phyloP scores from a whole-genome alignment of 805 yeast species.

The Kuraishia cidri region DNA sequence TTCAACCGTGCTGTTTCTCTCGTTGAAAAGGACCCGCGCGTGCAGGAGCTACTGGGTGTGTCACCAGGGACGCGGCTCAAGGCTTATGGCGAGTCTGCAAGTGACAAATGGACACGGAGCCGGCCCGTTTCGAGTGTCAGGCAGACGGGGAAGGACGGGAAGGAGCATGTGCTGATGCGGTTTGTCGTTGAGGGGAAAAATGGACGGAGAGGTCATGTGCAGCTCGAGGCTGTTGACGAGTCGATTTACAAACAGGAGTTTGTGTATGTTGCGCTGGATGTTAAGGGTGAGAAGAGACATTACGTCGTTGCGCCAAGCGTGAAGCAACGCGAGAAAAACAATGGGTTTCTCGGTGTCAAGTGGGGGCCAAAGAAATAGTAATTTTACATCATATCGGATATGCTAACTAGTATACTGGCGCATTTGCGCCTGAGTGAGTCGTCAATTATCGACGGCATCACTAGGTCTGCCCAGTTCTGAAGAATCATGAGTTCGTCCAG shows the following conservation, averaged over 20 bases:
- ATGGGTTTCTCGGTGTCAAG: constrained; percentile 70
- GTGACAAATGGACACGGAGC: constrained; percentile 79
- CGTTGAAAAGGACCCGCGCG: constrained; percentile 58
- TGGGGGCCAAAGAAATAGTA: constrained; percentile 74
- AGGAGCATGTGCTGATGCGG: constrained; percentile 75
- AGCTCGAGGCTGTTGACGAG: constrained; percentile 71
- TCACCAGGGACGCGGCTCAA: constrained; percentile 51
- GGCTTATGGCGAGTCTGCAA: constrained; percentile 61
- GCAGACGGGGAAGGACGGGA: constrained; percentile 59
- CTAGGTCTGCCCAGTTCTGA: too few relatives aligned
- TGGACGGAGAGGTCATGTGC: constrained; percentile 56
- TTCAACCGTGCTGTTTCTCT: constrained; percentile 80
- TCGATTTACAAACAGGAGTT: constrained; percentile 60
- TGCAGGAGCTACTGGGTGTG: constrained; percentile 42
- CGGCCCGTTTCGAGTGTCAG: constrained; percentile 71
- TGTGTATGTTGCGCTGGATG: constrained; percentile 66
- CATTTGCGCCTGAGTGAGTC: too few relatives aligned
- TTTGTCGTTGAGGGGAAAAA: constrained; percentile 74
- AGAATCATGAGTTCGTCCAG: too few relatives aligned
- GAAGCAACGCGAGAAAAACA: constrained; percentile 31
- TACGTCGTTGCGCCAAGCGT: constrained; percentile 60
- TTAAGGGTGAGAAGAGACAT: constrained; percentile 59
- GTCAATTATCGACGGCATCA: too few relatives aligned
- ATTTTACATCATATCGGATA: too few relatives aligned
- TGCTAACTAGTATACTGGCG: too few relatives aligned